phyloP scores from a whole-genome alignment of 257 asterid species.

The Nemophila menziesii region DNA sequence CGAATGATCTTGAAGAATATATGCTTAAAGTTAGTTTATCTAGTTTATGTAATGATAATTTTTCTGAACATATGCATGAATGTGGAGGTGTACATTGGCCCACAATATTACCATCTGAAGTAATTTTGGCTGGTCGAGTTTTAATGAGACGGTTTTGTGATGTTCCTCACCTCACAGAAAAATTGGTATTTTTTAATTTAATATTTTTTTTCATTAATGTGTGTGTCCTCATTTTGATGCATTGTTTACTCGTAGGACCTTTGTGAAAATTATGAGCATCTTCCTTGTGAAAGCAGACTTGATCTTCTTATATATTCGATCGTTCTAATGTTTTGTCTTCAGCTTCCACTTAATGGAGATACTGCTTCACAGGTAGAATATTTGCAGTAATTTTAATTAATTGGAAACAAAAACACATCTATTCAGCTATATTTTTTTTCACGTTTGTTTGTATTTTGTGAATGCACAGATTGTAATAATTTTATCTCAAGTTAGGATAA shows the following conservation, averaged over 20 bases:
- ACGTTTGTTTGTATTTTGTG: conserved; percentile 2
- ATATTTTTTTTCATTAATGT: conserved; percentile 6
- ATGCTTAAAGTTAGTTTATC: conserved; percentile 25
- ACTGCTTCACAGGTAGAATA: conserved; percentile 49
- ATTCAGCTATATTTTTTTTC: background rate
- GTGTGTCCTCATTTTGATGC: conserved; percentile 16
- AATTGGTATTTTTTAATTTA: conserved; percentile 31
- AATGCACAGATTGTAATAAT: conserved; percentile 60
- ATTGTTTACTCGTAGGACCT: conserved; percentile 49
- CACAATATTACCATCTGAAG: conserved; percentile 67
- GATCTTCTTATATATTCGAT: conserved; percentile 76
- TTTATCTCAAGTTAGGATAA: conserved; percentile 68
- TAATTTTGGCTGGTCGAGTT: conserved; percentile 84
- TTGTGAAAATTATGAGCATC: conserved; percentile 60
- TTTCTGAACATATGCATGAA: conserved; percentile 73
- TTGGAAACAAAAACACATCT: background rate
- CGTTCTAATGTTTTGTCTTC: conserved; percentile 64
- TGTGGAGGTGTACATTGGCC: conserved; percentile 87
- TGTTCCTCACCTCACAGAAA: conserved; percentile 20
- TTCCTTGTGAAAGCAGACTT: conserved; percentile 58
- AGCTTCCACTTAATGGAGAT: conserved; percentile 42
- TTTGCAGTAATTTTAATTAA: background rate
- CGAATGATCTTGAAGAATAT: conserved; percentile 49
- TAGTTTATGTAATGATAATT: conserved; percentile 21
- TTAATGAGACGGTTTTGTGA: conserved; percentile 32